phyloP scores from a whole-genome alignment of 352 stramenopile species.

The Blastocystis sp. region DNA sequence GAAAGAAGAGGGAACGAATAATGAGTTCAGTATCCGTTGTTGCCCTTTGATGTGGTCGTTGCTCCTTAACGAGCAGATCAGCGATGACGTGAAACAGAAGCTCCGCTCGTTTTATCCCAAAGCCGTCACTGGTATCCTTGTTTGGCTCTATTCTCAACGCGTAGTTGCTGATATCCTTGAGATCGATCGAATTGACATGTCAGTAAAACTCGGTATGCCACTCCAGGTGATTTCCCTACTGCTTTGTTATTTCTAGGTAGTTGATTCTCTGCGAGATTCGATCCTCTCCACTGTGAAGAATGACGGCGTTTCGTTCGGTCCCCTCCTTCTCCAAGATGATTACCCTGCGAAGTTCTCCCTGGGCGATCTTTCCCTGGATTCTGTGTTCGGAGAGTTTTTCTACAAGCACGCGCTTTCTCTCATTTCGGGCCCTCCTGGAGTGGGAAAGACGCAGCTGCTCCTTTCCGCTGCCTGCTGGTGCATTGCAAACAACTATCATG shows the following conservation, averaged over 20 bases:
- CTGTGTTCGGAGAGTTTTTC: conserved; percentile 22
- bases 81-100: not conserved
- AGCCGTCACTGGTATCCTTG: not conserved
- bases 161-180: conserved; percentile 38
- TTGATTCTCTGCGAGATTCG: conserved; percentile 12
- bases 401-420: conserved; percentile 22
- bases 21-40: not conserved
- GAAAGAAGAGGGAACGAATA: not conserved
- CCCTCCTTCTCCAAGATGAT: conserved; percentile 5
- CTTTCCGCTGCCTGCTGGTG: conserved; percentile 20
- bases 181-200: conserved; percentile 12
- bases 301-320: not conserved
- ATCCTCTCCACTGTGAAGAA: not conserved
- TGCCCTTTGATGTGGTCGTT: not conserved
- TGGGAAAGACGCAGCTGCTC: conserved; percentile 36
- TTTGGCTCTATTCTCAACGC: not conserved
- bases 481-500: not conserved
- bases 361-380: conserved; percentile 7
- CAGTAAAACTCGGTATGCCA: not conserved
- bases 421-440: conserved; percentile 27
- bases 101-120: conserved; percentile 8
- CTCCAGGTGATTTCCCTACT: not conserved
- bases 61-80: not conserved
- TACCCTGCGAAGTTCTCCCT: not conserved
- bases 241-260: not conserved